Evolutionary conservation across 2,329 filamentous ascomycete species (phyloP), one percentile per base, ranked within the genome.

Genomic region (Fusarium duplospermum): DNA sequence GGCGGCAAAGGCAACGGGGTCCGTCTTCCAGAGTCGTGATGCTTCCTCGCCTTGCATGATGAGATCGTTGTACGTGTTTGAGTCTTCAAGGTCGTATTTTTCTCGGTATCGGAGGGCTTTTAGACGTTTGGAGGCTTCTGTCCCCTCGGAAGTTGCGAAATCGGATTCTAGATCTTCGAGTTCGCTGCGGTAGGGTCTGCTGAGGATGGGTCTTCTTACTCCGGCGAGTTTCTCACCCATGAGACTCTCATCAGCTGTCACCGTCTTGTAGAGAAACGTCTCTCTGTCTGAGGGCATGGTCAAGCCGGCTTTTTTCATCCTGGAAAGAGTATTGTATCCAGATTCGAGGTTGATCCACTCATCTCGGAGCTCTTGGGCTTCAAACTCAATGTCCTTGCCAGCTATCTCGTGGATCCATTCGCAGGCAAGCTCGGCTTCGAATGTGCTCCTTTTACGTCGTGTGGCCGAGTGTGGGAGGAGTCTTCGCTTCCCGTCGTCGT

Each of bases 371-470:
- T 81, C 71, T 16, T 66, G 80, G n/a, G 73, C 76, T 47, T 79
- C 73, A 11, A 73, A 66, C 45, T 80, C 70, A 27, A 77, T 66
- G 29, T 87, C 83, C 18, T 79, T 72, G 9, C 84, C 83, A 20
- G 87, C 90, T 11, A 95, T 82, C 77, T 93, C 89, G 45, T 86
- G 85, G 4, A 92, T 82, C 76, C 87, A 88, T 6, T 91, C 87
- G 62, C 88, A 89, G n/a, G 86, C 80, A 4, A 93, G 82, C 73
- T 94, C 91, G 2, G 88, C 85, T 62, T 92, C 86, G 6, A 93
- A 80, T 6, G 89, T 86, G 24, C 86, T 80, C 54, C 90, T 91
- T 47, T 83, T 87, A n/a, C 92, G 88, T 1, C 84, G 81, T 36
- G 85, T 81, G 4, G 93, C 79, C 2, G 84, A 83, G 62, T 88